These are phyloP conservation scores for Puccinia triticina DNA, from an alignment of 1,284 basidiomycete species.

Conservation along the genomic window DNA sequence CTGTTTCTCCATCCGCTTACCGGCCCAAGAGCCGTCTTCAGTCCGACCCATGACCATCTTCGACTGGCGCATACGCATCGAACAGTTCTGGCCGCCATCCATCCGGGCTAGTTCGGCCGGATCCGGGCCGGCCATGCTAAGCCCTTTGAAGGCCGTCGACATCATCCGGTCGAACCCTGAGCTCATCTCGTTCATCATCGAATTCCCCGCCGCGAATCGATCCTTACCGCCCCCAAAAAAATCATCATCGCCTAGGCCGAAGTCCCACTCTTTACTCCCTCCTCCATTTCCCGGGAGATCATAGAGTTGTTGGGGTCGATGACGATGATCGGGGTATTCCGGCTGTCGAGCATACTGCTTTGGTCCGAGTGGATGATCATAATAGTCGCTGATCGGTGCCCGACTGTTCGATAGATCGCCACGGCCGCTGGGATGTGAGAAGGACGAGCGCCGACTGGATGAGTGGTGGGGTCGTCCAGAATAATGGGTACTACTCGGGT, in stretches of 20 bases:
- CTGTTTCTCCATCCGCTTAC: conserved; percentile 44
- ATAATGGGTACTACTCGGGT: background rate
- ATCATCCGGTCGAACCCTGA: conserved; percentile 44
- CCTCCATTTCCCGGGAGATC: background rate
- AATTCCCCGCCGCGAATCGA: conserved; percentile 19
- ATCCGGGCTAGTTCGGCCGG: conserved; percentile 19
- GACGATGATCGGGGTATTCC: background rate
- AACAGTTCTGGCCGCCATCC: conserved; percentile 17
- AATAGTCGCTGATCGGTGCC: background rate
- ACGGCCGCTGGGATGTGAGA: conserved; percentile 19
- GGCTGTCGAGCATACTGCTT: background rate
- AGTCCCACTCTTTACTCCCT: conserved; percentile 29
- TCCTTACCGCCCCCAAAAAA: conserved; percentile 25
- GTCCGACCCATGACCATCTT: conserved; percentile 48
- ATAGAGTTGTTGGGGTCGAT: conserved; percentile 22
- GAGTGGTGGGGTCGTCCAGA: background rate
- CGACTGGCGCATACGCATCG: conserved; percentile 43
- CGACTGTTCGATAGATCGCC: background rate
- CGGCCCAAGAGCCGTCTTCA: conserved; percentile 41
- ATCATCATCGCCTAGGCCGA: conserved; percentile 41
- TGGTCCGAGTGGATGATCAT: background rate
- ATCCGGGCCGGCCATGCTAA: conserved; percentile 29
- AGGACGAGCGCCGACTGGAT: conserved; percentile 23
- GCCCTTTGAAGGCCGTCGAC: conserved; percentile 33
- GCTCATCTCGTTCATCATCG: conserved; percentile 24